These are phyloP conservation scores for Paraleonurus japonicus DNA, from an alignment of 257 asterid genomes.

Conservation along the genomic window DNA sequence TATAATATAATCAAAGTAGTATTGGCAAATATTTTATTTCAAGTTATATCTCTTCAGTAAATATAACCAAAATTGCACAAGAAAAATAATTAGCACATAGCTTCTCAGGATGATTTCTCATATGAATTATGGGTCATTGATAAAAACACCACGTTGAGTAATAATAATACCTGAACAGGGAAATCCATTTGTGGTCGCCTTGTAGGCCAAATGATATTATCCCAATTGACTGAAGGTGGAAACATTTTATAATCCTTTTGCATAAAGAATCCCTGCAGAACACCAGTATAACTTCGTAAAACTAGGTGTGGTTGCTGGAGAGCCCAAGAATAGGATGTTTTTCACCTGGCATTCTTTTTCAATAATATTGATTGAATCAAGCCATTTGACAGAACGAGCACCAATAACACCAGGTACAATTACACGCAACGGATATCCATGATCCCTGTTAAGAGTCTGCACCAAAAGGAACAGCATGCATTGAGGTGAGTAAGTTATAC, in stretches of 20 bases:
- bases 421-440: constrained; percentile 95
- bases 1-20: constrained; percentile 4
- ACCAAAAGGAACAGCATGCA: constrained; percentile 16
- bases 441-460: constrained; percentile 92
- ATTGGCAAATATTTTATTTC: background rate
- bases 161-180: constrained; percentile 82
- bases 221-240: constrained; percentile 97
- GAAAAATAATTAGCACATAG: background rate
- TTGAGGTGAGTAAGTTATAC: background rate
- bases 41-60: background rate
- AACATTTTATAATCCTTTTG: constrained; percentile 98
- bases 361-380: constrained; percentile 75
- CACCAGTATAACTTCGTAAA: constrained; percentile 26
- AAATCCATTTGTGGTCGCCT: constrained; percentile 93
- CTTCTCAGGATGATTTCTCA: background rate
- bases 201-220: constrained; percentile 89
- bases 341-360: constrained; percentile 88
- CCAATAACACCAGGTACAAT: constrained; percentile 99
- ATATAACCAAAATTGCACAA: background rate
- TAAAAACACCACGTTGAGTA: constrained; percentile 2
- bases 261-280: constrained; percentile 85
- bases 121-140: background rate
- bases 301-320: constrained; percentile 13
- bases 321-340: constrained; percentile 13
- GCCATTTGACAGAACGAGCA: constrained; percentile 99